Conservation (phyloP, 169 alveolate genomes). For the Cryptosporidium ubiquitum region DNA sequence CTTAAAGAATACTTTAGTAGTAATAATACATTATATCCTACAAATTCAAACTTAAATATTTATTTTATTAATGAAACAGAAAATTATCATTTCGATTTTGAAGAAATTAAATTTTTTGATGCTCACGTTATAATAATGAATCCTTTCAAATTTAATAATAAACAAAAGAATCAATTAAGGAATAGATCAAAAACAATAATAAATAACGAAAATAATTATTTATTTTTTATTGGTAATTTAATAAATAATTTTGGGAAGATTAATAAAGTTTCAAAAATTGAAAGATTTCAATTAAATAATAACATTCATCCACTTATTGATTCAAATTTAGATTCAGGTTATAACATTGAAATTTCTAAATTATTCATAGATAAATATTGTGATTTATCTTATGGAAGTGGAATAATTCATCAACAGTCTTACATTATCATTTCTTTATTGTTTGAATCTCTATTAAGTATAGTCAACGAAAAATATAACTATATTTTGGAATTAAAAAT, state of each 20-base stretch:
- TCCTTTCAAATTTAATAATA: conserved; percentile 15
- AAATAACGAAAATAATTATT: conserved; percentile 6
- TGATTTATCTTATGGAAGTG: not conserved
- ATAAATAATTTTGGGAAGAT: not conserved
- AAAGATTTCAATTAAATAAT: conserved; percentile 18
- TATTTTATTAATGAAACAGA: not conserved
- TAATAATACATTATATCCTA: not conserved
- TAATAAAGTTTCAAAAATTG: not conserved
- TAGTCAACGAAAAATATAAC: not conserved
- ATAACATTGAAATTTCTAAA: conserved; percentile 17
- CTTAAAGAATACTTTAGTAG: not conserved
- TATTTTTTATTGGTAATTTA: not conserved
- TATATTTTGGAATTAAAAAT: not conserved
- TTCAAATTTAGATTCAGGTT: not conserved
- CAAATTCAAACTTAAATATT: not conserved
- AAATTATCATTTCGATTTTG: not conserved
- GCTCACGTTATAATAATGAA: not conserved
- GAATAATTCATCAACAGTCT: not conserved
- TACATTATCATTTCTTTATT: conserved; percentile 28
- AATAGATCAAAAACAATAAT: not conserved
- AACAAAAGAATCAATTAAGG: not conserved
- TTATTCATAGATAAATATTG: conserved; percentile 9
- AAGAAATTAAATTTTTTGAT: not conserved
- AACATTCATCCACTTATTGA: not conserved
- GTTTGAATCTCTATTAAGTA: conserved; percentile 9